Conservation (phyloP, 2,329 filamentous ascomycete genomes). For the Boeremia exigua region DNA sequence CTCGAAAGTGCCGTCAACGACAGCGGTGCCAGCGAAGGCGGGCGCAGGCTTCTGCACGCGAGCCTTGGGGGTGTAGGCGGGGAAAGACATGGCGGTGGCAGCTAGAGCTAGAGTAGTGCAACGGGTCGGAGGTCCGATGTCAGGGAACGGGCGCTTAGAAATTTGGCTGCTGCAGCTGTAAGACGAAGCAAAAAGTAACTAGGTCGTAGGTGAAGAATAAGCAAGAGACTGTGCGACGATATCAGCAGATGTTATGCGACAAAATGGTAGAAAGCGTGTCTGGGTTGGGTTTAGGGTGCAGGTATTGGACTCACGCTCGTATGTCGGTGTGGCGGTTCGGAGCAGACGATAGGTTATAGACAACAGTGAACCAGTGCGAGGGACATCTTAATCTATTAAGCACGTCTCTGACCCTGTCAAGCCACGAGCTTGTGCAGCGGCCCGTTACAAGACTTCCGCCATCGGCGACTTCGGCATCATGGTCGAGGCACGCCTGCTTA, state of each 20-base stretch:
- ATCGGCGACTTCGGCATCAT: slow-evolving; percentile 27
- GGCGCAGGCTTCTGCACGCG: slow-evolving; percentile 51
- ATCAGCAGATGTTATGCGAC: slow-evolving; percentile 42
- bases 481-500: slow-evolving; percentile 37
- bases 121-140: slow-evolving; percentile 20
- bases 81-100: slow-evolving; percentile 36
- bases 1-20: slow-evolving; percentile 51
- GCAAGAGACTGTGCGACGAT: slow-evolving; percentile 16
- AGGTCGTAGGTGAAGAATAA: slow-evolving; percentile 4
- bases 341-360: slow-evolving; percentile 6
- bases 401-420: slow-evolving; percentile 6
- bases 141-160: slow-evolving; percentile 6
- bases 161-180: not conserved
- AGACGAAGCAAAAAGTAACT: not conserved
- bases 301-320: slow-evolving; percentile 14
- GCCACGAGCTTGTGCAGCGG: slow-evolving; percentile 20
- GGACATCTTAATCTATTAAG: slow-evolving; percentile 6
- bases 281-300: slow-evolving; percentile 28
- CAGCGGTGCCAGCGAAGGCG: slow-evolving; percentile 46
- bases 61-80: slow-evolving; percentile 45
- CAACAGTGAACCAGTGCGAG: not conserved
- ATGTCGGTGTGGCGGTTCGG: slow-evolving; percentile 17
- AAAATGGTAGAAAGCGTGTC: slow-evolving; percentile 32
- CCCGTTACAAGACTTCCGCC: slow-evolving; percentile 21
- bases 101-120: slow-evolving; percentile 5